A percentile compares a stretch with the other conserved stretches of the same genome.
Evolutionary conservation across 169 alveolate species (phyloP).

Genomic region (Eimeria brunetti): DNA sequence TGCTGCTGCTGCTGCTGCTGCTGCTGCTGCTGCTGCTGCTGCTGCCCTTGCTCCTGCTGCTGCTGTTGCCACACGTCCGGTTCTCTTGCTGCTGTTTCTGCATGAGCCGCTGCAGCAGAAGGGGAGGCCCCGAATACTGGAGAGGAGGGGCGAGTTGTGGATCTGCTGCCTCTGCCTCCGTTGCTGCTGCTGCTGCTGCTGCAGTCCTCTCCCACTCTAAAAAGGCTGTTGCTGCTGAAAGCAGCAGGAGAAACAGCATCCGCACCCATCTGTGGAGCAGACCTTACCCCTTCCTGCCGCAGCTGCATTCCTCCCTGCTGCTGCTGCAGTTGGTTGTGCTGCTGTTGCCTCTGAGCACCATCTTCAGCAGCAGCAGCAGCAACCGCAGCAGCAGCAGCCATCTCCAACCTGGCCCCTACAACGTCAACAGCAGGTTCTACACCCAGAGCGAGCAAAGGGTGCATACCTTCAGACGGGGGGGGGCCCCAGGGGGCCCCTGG

Average conservation of each 20-base stretch:
- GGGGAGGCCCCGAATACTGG: conserved; percentile 26
- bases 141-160: conserved; percentile 34
- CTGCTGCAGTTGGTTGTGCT: not conserved
- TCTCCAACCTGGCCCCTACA: conserved; percentile 45
- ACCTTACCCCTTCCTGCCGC: not conserved
- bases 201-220: not conserved
- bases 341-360: conserved; percentile 20
- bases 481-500: conserved; percentile 26
- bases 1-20: conserved; percentile 37
- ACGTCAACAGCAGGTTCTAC: conserved; percentile 61
- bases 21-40: conserved; percentile 50
- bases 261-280: not conserved
- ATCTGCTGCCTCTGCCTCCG: conserved; percentile 44
- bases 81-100: conserved; percentile 1
- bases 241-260: conserved; percentile 31
- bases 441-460: conserved; percentile 28
- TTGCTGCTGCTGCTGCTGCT: conserved; percentile 28
- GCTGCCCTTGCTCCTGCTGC: no score
- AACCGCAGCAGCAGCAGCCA: conserved; percentile 66
- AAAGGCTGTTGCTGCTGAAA: not conserved
- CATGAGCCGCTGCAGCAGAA: not conserved
- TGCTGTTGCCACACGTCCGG: conserved; percentile 10
- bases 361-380: conserved; percentile 66
- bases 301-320: conserved; percentile 12
- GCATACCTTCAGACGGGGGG: conserved; percentile 26